These are phyloP conservation scores for Trypanosoma mega DNA, from an alignment of 208 protist species.

Conservation along the genomic window DNA sequence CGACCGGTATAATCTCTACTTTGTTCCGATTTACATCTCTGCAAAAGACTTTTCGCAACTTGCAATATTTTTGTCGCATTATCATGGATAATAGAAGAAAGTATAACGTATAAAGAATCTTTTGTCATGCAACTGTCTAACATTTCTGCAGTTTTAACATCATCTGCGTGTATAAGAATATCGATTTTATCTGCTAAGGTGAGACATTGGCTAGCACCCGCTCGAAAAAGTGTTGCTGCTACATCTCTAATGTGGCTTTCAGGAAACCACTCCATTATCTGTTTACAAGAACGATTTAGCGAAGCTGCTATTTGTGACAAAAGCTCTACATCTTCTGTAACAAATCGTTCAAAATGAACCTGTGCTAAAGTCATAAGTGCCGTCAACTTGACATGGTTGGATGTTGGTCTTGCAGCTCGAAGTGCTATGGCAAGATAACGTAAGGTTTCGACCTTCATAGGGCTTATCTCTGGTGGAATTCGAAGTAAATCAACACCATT, in stretches of 20 bases:
- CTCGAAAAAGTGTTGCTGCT: conserved; percentile 42
- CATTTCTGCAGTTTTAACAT: conserved; percentile 12
- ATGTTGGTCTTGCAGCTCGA: conserved; percentile 22
- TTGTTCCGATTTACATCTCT: conserved; percentile 42
- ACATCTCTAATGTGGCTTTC: conserved; percentile 50
- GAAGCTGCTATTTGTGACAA: conserved; percentile 55
- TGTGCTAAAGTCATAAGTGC: conserved; percentile 60
- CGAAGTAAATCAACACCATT: conserved; percentile 64
- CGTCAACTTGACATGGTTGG: conserved; percentile 49
- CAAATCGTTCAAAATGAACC: conserved; percentile 59
- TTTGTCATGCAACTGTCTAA: conserved; percentile 26
- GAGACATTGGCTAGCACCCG: conserved; percentile 46
- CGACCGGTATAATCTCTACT: conserved; percentile 11
- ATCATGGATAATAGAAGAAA: conserved; percentile 29
- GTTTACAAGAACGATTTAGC: conserved; percentile 54
- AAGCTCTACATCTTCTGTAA: conserved; percentile 38
- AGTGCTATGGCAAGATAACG: conserved; percentile 37
- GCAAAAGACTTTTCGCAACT: conserved; percentile 41
- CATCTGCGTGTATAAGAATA: conserved; percentile 56
- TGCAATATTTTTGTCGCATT: conserved; percentile 32
- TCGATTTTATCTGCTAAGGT: conserved; percentile 58
- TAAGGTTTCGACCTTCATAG: conserved; percentile 44
- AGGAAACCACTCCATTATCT: conserved; percentile 53
- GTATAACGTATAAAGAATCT: conserved; percentile 27
- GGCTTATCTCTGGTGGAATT: conserved; percentile 48